Evolutionary conservation across 495 filamentous ascomycete species (phyloP).

Genomic region (Neurospora tetrasperma): DNA sequence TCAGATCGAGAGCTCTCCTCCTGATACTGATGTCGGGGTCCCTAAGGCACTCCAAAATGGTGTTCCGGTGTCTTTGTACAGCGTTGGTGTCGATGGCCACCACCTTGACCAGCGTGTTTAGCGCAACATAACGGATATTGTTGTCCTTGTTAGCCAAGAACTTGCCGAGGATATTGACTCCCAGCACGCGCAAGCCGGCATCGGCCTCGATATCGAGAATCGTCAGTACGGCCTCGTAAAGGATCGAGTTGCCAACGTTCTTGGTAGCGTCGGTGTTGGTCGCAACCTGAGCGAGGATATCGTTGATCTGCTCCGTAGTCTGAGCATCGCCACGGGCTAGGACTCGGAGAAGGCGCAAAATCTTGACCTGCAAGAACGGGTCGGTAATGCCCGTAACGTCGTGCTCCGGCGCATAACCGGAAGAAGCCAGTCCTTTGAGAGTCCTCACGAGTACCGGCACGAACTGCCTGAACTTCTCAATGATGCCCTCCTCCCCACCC

Average conservation of each 20-base stretch:
- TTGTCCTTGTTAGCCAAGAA: slow-evolving; percentile 97
- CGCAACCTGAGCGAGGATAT: slow-evolving; percentile 94
- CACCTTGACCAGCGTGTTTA: slow-evolving; percentile 97
- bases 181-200: slow-evolving; percentile 82
- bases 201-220: slow-evolving; percentile 98
- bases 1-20: slow-evolving; percentile 85
- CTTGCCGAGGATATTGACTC: slow-evolving; percentile 96
- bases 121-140: slow-evolving; percentile 95
- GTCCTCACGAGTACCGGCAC: slow-evolving; percentile 72
- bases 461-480: slow-evolving; percentile 82
- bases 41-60: slow-evolving; percentile 88
- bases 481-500: slow-evolving; percentile 71
- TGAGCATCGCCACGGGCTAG: slow-evolving; percentile 77
- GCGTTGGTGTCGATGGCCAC: slow-evolving; percentile 97
- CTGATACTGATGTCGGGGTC: slow-evolving; percentile 99
- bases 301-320: slow-evolving; percentile 95
- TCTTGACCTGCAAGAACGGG: slow-evolving; percentile 97
- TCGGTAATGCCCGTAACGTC: slow-evolving; percentile 97
- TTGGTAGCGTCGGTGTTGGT: slow-evolving; percentile 98
- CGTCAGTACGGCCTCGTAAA: slow-evolving; percentile 94
- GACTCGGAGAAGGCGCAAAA: slow-evolving; percentile 73
- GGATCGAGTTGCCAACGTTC: slow-evolving; percentile 95
- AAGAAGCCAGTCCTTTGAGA: slow-evolving; percentile 81
- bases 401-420: slow-evolving; percentile 95
- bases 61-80: slow-evolving; percentile 93